Evolutionary conservation across 805 yeast genomes (phyloP).

Genomic region (Suhomyces sp.): DNA sequence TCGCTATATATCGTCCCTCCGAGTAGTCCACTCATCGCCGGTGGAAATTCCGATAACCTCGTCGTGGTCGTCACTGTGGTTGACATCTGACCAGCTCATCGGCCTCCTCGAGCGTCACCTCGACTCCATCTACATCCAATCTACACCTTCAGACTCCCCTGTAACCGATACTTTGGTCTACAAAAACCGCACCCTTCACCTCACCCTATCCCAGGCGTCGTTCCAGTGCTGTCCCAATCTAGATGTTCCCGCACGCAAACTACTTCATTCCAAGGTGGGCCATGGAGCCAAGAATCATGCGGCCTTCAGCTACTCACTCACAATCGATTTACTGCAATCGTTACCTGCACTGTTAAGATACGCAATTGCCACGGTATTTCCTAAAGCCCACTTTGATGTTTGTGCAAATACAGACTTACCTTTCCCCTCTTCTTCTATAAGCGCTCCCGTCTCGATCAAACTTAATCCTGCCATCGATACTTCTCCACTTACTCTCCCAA

Average conservation of each 20-base stretch:
- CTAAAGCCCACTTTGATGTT: not conserved
- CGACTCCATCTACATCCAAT: not conserved
- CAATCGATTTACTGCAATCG: not conserved
- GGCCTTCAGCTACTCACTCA: constrained; percentile 9
- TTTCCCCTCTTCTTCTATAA: no score
- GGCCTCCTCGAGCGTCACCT: not conserved
- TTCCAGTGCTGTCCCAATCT: constrained; percentile 10
- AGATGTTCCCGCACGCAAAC: constrained; percentile 8
- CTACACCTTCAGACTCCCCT: not conserved
- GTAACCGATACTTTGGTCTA: not conserved
- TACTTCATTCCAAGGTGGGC: constrained; percentile 16
- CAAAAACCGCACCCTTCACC: constrained; percentile 1
- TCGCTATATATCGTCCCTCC: not conserved
- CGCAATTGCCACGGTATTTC: constrained; percentile 3
- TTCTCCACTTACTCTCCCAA: not conserved
- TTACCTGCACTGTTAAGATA: constrained; percentile 4
- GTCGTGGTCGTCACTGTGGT: not conserved
- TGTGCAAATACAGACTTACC: not conserved
- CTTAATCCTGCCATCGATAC: not conserved
- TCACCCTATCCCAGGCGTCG: constrained; percentile 5
- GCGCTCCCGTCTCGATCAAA: not conserved
- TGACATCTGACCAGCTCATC: not conserved
- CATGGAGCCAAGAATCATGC: constrained; percentile 18
- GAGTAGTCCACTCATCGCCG: not conserved
- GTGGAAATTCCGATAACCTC: not conserved